These are phyloP conservation scores for Ogataea zsoltii DNA, from an alignment of 805 yeast species.

Conservation along the genomic window DNA sequence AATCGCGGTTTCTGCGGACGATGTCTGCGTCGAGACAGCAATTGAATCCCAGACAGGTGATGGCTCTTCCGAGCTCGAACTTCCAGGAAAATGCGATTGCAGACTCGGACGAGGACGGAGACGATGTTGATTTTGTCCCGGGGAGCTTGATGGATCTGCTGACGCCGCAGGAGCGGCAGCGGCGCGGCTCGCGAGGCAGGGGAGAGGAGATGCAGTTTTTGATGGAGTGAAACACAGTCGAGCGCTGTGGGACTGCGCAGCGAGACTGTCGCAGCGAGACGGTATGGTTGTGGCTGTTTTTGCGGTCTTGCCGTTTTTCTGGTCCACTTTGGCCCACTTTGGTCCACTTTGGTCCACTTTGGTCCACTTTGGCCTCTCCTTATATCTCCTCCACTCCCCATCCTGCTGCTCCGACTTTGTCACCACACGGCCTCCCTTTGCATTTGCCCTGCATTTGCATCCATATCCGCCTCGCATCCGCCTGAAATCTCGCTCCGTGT, in stretches of 20 bases:
- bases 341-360: too few species aligned
- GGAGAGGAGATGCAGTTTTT: slow-evolving; percentile 37
- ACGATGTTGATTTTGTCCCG: slow-evolving; percentile 81
- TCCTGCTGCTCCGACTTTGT: too few species aligned
- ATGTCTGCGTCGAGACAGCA: slow-evolving; percentile 17
- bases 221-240: slow-evolving; percentile 29
- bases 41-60: slow-evolving; percentile 10
- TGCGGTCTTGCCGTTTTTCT: too few species aligned
- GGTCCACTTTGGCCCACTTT: too few species aligned
- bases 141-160: slow-evolving; percentile 75
- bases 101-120: slow-evolving; percentile 37
- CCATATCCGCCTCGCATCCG: too few species aligned
- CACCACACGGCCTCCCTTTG: too few species aligned
- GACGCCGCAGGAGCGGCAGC: slow-evolving; percentile 73
- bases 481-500: too few species aligned
- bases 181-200: slow-evolving; percentile 51
- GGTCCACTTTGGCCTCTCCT: too few species aligned
- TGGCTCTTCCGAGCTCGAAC: not conserved
- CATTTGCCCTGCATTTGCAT: too few species aligned
- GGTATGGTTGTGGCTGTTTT: too few species aligned
- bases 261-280: not conserved
- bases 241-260: not conserved
- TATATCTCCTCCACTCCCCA: too few species aligned
- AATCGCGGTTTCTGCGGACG: slow-evolving; percentile 14
- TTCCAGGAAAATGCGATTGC: slow-evolving; percentile 10